Evolutionary conservation across 257 asterid genomes (phyloP).

Genomic region (Solanum arcanum): DNA sequence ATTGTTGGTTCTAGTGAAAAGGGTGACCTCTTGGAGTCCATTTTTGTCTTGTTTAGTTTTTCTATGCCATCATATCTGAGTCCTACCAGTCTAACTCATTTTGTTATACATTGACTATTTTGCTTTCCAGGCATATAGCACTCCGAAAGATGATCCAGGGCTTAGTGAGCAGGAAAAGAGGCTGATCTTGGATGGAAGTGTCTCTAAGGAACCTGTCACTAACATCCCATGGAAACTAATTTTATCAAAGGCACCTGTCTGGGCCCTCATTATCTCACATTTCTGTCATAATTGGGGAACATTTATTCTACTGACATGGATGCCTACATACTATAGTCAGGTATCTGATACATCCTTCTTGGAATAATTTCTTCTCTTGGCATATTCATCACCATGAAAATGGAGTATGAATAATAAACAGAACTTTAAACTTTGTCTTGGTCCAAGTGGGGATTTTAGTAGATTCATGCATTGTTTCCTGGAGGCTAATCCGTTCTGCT

Average conservation of each 20-base stretch:
- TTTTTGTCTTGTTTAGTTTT: not conserved
- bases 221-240: slow-evolving; percentile 87
- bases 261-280: slow-evolving; percentile 98
- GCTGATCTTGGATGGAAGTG: slow-evolving; percentile 52
- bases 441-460: not conserved
- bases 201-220: slow-evolving; percentile 61
- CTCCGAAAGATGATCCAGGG: slow-evolving; percentile 73
- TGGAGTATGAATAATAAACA: not conserved
- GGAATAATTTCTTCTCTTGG: not conserved
- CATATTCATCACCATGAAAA: not conserved
- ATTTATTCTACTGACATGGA: slow-evolving; percentile 94
- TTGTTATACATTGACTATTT: not conserved
- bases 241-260: slow-evolving; percentile 81
- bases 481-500: not conserved
- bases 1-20: not conserved
- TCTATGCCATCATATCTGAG: not conserved
- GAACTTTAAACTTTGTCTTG: not conserved
- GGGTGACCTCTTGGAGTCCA: not conserved
- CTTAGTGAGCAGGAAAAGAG: slow-evolving; percentile 54
- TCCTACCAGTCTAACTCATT: not conserved
- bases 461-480: not conserved
- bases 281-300: slow-evolving; percentile 99
- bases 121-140: slow-evolving; percentile 67
- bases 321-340: slow-evolving; percentile 97
- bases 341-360: slow-evolving; percentile 14